phyloP scores from a whole-genome alignment of 2,329 filamentous ascomycete genomes.

The Aspergillus felis region DNA sequence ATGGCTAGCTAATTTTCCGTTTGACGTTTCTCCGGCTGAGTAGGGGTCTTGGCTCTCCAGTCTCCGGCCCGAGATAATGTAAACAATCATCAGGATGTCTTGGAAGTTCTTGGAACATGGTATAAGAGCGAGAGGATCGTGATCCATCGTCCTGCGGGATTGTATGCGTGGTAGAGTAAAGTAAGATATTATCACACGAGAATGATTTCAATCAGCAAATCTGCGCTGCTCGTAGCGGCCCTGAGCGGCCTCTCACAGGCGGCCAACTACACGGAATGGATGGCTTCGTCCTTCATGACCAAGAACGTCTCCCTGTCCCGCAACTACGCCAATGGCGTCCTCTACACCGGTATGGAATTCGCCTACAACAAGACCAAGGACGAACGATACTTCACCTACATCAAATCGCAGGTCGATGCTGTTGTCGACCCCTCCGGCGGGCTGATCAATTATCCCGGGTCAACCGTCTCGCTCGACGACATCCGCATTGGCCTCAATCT shows the following conservation, averaged over 20 bases:
- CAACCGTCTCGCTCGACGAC: constrained; percentile 11
- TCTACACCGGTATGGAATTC: constrained; percentile 11
- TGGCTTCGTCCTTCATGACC: constrained; percentile 10
- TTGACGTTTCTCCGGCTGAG: not conserved
- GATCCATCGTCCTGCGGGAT: not conserved
- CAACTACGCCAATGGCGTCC: constrained; percentile 14
- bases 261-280: constrained; percentile 13
- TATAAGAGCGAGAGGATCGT: not conserved
- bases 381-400: constrained; percentile 4
- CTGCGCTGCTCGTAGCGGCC: not conserved
- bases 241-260: not conserved
- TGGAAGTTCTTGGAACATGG: not conserved
- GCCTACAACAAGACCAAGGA: constrained; percentile 14
- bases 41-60: not conserved
- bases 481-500: constrained; percentile 13
- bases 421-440: constrained; percentile 6
- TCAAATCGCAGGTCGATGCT: constrained; percentile 9
- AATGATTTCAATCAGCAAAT: not conserved
- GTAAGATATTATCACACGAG: not conserved
- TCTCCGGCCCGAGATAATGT: not conserved
- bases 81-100: not conserved
- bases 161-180: too few relatives aligned
- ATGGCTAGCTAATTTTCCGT: not conserved
- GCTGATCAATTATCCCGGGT: constrained; percentile 1
- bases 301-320: constrained; percentile 8